Base-by-base conservation (phyloP, 2,329 filamentous ascomycete genomes). In the Sporothrix protearum region DNA sequence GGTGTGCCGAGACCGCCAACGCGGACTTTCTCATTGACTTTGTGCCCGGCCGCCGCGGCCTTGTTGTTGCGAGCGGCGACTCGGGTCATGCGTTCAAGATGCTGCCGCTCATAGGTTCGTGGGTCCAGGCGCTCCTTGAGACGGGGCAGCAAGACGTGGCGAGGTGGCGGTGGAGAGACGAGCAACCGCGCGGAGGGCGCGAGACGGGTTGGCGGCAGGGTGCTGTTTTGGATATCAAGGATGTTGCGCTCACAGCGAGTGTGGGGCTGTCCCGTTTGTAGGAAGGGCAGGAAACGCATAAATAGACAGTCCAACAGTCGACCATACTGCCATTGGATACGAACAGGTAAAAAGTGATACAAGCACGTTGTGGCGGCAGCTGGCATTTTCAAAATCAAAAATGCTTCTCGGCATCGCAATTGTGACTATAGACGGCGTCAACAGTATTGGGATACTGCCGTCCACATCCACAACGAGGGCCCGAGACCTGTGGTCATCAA, bases 1-100 rank as follows among this genome's bases (percentile, higher is more conserved):
- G 51, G 51, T 55, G 51, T 55, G 51, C 51, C 25, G 51, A 55
- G 51, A 55, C 51, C 51, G 51, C 51, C n/a, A n/a, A 55, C 51
- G 16, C 51, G 51, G 51, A 55, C 51, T 55, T 55, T 55, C 51
- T 55, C 25, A 55, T 55, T n/a, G 51, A 55, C 51, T 55, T 55
- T 28, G 51, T 55, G 22, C 51, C 51, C 51, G 51, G 51, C 28
- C 51, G 51, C n/a, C 51, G 51, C 25, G 9, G 51, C 51, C 51
- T 55, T 55, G 19, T 55, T 55, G 51, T 55, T n/a, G 51, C 25
- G n/a, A 55, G 51, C 51, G 51, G 51, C 25, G 51, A 55, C 51
- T 55, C 51, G 28, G 51, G 51, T 9, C 51, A 55, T 55, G 51
- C 51, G n/a, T 55, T 55, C 51, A 55, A 55, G 51, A 55, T 55